These are phyloP conservation scores for Taiozyma sp. DNA, from an alignment of 1,139 yeast genomes.

Conservation along the genomic window DNA sequence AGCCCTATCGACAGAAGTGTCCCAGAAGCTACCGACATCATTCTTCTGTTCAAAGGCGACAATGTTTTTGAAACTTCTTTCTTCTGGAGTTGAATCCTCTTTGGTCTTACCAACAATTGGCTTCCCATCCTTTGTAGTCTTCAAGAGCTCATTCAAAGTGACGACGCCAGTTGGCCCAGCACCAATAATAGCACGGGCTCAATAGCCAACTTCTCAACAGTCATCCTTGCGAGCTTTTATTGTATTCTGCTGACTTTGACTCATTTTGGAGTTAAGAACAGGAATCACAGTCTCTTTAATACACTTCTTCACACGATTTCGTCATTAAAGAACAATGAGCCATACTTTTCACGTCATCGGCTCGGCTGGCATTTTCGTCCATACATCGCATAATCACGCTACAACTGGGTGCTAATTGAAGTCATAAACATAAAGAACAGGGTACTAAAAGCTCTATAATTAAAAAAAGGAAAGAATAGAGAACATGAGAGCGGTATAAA, in stretches of 20 bases:
- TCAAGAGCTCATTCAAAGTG: conserved; percentile 29
- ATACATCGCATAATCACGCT: background rate
- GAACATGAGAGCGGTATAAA: background rate
- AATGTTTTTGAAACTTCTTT: conserved; percentile 24
- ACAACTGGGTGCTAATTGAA: background rate
- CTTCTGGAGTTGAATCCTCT: conserved; percentile 1
- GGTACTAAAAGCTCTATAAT: background rate
- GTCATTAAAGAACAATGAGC: background rate
- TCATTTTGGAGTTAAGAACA: background rate
- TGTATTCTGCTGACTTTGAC: background rate
- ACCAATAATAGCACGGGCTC: conserved; percentile 31
- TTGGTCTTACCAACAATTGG: conserved; percentile 20
- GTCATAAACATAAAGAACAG: background rate
- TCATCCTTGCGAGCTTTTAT: background rate
- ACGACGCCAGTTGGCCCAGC: conserved; percentile 36
- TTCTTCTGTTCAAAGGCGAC: conserved; percentile 34
- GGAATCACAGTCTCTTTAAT: background rate
- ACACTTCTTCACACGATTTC: no score
- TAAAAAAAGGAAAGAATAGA: background rate
- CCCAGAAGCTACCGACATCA: conserved; percentile 36
- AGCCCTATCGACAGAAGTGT: conserved; percentile 17
- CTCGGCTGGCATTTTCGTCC: background rate
- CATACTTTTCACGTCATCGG: background rate
- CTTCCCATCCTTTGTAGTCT: conserved; percentile 27
- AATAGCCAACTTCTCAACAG: conserved; percentile 12